Percentiles rank a stretch among this genome's conserved stretches.
Conservation (phyloP, 208 protist species). For the Crithidia mellificae region DNA sequence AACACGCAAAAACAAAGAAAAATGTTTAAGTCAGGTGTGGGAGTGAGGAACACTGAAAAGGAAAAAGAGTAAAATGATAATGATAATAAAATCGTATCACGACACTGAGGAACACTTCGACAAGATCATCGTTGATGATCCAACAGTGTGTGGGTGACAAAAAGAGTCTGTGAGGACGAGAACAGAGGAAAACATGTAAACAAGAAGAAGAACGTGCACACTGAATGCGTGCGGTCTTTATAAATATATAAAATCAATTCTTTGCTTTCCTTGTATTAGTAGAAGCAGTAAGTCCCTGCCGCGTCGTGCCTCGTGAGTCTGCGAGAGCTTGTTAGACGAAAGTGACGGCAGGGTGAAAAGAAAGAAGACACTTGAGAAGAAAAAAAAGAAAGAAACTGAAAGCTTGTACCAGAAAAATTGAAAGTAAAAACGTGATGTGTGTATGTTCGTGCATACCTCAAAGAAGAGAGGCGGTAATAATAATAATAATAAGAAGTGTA, state of each 20-base stretch:
- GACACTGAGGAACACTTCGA: not conserved
- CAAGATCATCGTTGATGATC: not conserved
- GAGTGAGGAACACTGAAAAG: not conserved
- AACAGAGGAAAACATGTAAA: not conserved
- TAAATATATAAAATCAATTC: too few species aligned
- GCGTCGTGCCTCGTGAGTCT: not conserved
- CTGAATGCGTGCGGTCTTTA: too few species aligned
- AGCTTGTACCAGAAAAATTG: too few species aligned
- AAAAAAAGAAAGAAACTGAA: too few species aligned
- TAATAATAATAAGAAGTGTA: slow-evolving; percentile 2
- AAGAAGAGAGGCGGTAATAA: too few species aligned
- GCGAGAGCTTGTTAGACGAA: too few species aligned
- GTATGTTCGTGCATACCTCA: too few species aligned
- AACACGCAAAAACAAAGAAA: not conserved
- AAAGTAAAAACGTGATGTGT: too few species aligned
- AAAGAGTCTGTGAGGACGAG: not conserved
- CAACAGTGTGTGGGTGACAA: not conserved
- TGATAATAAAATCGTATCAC: not conserved
- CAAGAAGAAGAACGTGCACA: not conserved
- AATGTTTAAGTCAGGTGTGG: not conserved
- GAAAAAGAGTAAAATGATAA: not conserved
- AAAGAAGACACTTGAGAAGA: too few species aligned
- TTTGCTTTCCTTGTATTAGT: not conserved
- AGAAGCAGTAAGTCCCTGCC: not conserved
- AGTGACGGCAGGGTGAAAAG: too few species aligned